These are phyloP conservation scores for Setomelanomma holmii DNA, from an alignment of 2,329 filamentous ascomycete species.

Conservation along the genomic window DNA sequence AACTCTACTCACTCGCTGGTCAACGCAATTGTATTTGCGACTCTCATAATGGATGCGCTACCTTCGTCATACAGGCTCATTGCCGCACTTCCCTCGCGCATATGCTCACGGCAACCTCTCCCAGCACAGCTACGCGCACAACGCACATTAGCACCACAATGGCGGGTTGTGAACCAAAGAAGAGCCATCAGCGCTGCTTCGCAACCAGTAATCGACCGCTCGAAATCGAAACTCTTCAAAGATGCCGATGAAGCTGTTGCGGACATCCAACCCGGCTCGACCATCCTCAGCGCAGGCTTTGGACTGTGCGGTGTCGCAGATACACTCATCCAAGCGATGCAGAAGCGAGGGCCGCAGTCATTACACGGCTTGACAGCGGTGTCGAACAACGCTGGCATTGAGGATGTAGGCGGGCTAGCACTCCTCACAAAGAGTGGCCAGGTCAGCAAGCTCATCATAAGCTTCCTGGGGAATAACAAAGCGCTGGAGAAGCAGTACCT, in stretches of 20 bases:
- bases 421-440: slow-evolving; percentile 73
- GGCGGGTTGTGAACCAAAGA: slow-evolving; percentile 29
- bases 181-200: slow-evolving; percentile 32
- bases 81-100: slow-evolving; percentile 34
- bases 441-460: slow-evolving; percentile 75
- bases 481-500: slow-evolving; percentile 76
- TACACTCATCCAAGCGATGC: slow-evolving; percentile 47
- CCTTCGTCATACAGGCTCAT: slow-evolving; percentile 39
- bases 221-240: slow-evolving; percentile 46
- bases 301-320: slow-evolving; percentile 50
- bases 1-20: neutral
- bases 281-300: slow-evolving; percentile 48
- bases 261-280: slow-evolving; percentile 46
- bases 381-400: slow-evolving; percentile 80
- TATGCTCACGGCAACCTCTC: slow-evolving; percentile 33
- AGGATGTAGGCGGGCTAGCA: slow-evolving; percentile 70
- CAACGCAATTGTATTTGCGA: neutral
- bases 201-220: slow-evolving; percentile 40
- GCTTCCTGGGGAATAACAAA: slow-evolving; percentile 81
- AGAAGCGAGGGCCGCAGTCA: slow-evolving; percentile 37
- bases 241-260: slow-evolving; percentile 48
- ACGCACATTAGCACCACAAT: slow-evolving; percentile 25
- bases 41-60: slow-evolving; percentile 37
- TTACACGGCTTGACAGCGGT: slow-evolving; percentile 69
- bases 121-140: slow-evolving; percentile 35